Percentiles rank a stretch among this genome's conserved stretches.
Evolutionary conservation across 106 monocot genomes (phyloP).

Genomic region (Acorus gramineus): DNA sequence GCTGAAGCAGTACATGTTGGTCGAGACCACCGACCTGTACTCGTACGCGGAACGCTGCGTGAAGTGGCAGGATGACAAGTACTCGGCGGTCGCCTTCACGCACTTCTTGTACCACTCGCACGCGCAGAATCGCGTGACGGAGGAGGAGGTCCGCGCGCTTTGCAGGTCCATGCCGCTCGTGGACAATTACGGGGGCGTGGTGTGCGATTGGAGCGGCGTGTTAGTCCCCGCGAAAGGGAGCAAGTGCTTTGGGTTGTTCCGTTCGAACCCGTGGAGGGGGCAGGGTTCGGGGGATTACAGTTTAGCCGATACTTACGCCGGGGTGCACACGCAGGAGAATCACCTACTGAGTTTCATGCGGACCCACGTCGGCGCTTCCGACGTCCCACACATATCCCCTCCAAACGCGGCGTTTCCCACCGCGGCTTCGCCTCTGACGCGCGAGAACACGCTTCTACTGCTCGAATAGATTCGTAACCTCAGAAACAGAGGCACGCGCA

Average conservation of each 20-base stretch:
- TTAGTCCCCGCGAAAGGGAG: neutral
- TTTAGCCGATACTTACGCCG: neutral
- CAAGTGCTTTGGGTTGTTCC: neutral
- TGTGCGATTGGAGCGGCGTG: no score
- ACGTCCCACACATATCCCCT: neutral
- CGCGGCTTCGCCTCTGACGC: no score
- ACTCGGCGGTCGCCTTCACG: neutral
- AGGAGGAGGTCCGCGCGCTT: neutral
- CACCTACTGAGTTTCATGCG: neutral
- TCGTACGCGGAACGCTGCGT: no score
- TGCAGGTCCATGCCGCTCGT: neutral
- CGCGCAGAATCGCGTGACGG: neutral
- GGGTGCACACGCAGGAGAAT: neutral
- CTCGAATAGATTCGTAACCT: no score
- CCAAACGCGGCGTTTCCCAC: neutral
- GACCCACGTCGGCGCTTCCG: neutral
- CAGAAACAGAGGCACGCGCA: no score
- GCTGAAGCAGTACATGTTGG: no score
- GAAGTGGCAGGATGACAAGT: neutral
- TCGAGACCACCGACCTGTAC: no score
- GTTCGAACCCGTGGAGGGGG: neutral
- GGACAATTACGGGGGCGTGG: neutral
- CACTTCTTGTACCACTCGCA: neutral
- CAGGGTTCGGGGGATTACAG: neutral
- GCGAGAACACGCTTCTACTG: no score